phyloP scores from a whole-genome alignment of 2,329 filamentous ascomycete species.

The Scedosporium boydii region DNA sequence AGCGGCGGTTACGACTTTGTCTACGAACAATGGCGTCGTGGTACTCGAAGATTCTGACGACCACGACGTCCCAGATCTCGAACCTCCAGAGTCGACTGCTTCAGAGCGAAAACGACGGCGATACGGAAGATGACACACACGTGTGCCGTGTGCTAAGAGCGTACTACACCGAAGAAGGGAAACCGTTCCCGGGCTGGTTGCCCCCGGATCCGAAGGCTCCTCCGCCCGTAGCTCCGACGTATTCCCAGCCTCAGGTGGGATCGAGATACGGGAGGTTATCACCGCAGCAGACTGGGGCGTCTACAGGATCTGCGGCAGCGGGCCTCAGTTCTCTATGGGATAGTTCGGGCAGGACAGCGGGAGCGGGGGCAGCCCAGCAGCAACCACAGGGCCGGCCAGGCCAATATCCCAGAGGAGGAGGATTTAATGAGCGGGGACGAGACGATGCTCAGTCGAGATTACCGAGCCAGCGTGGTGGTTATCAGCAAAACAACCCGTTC shows the following conservation, averaged over 20 bases:
- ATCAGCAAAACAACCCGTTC: slow-evolving; percentile 43
- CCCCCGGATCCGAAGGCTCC: slow-evolving; percentile 75
- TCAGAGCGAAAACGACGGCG: slow-evolving; percentile 55
- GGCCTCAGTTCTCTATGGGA: slow-evolving; percentile 52
- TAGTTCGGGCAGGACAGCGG: slow-evolving; percentile 14
- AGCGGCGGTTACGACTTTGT: not conserved
- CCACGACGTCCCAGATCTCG: slow-evolving; percentile 55
- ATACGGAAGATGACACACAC: slow-evolving; percentile 84
- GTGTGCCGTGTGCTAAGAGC: slow-evolving; percentile 85
- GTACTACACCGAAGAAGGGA: slow-evolving; percentile 86
- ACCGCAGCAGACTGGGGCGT: slow-evolving; percentile 18
- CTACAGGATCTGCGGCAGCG: slow-evolving; percentile 12
- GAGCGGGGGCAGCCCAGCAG: slow-evolving; percentile 12
- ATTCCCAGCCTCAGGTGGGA: slow-evolving; percentile 41
- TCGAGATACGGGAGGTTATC: slow-evolving; percentile 41
- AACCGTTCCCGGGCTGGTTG: slow-evolving; percentile 75
- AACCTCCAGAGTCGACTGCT: slow-evolving; percentile 62
- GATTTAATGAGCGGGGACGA: not conserved
- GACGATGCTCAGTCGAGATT: slow-evolving; percentile 34
- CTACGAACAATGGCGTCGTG: slow-evolving; percentile 59
- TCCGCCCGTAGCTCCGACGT: slow-evolving; percentile 41
- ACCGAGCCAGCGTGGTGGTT: slow-evolving; percentile 64
- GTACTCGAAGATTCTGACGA: slow-evolving; percentile 64
- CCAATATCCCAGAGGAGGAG: not conserved
- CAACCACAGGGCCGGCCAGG: slow-evolving; percentile 6